A percentile compares a stretch with the other conserved stretches of the same genome.
Conservation (phyloP, 1,284 basidiomycete genomes). For the Austroboletus novae-zelandiae region DNA sequence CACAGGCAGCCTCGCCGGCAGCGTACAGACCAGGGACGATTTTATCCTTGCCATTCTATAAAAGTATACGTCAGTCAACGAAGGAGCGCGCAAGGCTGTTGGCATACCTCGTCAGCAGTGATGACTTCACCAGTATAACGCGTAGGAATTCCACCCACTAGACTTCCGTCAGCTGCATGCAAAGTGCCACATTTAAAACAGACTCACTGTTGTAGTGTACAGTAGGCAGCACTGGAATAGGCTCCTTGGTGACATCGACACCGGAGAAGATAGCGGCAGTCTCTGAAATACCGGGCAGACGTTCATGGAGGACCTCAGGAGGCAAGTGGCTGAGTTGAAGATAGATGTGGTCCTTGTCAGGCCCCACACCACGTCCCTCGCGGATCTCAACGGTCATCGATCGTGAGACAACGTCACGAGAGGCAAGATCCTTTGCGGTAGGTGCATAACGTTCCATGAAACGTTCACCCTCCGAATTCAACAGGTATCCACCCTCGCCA, state of each 20-base stretch:
- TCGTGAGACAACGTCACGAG: slow-evolving; percentile 98
- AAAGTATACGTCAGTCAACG: neutral
- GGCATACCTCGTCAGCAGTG: slow-evolving; percentile 65
- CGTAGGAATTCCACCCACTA: slow-evolving; percentile 99
- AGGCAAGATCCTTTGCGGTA: slow-evolving; percentile 98
- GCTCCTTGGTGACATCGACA: slow-evolving; percentile 99
- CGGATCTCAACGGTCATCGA: slow-evolving; percentile 99
- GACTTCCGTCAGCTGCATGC: slow-evolving; percentile 17
- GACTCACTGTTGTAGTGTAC: slow-evolving; percentile 92
- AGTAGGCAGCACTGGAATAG: slow-evolving; percentile 94
- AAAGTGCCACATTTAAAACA: neutral
- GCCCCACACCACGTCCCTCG: slow-evolving; percentile 98
- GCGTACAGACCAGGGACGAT: slow-evolving; percentile 97
- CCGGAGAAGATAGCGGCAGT: slow-evolving; percentile 99
- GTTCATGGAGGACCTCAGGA: slow-evolving; percentile 93
- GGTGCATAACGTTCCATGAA: slow-evolving; percentile 99
- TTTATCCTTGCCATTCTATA: slow-evolving; percentile 83
- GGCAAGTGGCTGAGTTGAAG: slow-evolving; percentile 98
- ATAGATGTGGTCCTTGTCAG: slow-evolving; percentile 98
- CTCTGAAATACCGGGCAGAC: slow-evolving; percentile 99
- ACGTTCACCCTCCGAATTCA: slow-evolving; percentile 98
- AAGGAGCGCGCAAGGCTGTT: neutral
- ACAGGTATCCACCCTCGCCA: slow-evolving; percentile 98
- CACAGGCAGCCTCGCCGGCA: slow-evolving; percentile 98
- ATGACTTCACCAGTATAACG: slow-evolving; percentile 98